phyloP scores from a whole-genome alignment of 2,329 filamentous ascomycete genomes.

The Sarocladiaceae sp. region DNA sequence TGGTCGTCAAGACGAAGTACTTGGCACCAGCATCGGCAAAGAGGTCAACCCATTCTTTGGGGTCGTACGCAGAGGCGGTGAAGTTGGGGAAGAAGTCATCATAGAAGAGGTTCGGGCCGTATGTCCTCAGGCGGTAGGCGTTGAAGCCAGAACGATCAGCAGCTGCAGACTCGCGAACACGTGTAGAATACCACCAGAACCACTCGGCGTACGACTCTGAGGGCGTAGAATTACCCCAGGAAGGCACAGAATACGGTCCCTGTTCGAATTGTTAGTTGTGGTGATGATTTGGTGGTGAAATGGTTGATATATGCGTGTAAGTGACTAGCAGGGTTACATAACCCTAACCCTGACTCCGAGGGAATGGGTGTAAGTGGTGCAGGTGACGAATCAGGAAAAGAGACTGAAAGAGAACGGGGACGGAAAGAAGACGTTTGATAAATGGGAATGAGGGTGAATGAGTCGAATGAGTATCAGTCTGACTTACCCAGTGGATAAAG shows the following conservation, averaged over 20 bases:
- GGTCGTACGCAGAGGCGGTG: conserved; percentile 41
- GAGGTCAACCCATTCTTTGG: conserved; percentile 48
- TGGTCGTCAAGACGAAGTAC: conserved; percentile 40
- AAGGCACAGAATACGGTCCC: conserved; percentile 1
- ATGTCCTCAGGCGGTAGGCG: conserved; percentile 43
- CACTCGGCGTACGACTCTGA: conserved; percentile 37
- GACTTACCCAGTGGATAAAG: conserved; percentile 14
- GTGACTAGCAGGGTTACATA: no score
- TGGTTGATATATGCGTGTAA: no score
- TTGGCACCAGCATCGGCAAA: conserved; percentile 45
- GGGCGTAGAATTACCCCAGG: conserved; percentile 40
- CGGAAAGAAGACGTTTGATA: no score
- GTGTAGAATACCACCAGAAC: conserved; percentile 45
- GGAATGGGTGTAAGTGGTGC: no score
- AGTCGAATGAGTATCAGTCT: no score
- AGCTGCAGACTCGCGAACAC: conserved; percentile 25
- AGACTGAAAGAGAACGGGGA: no score
- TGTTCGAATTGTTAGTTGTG: background rate
- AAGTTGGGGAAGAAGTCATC: conserved; percentile 51
- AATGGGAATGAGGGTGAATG: no score
- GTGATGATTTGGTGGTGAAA: background rate
- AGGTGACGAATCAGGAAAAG: no score
- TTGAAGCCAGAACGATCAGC: conserved; percentile 37
- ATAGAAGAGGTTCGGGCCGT: conserved; percentile 44
- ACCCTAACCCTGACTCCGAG: no score